These are phyloP conservation scores for Exserohilum turcica DNA, from an alignment of 2,329 filamentous ascomycete species.

Conservation along the genomic window DNA sequence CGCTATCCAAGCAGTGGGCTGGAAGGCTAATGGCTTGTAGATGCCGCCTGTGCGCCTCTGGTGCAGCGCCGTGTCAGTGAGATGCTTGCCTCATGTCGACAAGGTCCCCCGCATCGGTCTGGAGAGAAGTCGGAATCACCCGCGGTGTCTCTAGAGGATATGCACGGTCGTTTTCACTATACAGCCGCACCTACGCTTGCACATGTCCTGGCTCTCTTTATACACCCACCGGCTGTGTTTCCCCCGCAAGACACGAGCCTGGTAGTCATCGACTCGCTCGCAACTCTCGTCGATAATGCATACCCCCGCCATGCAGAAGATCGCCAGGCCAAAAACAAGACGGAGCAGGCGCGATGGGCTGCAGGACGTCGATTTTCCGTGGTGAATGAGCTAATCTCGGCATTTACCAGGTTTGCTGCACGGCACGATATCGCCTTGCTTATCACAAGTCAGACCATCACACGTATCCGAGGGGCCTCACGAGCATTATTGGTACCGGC, in stretches of 20 bases:
- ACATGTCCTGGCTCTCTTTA: conserved; percentile 73
- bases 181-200: conserved; percentile 64
- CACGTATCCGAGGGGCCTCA: conserved; percentile 71
- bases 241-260: conserved; percentile 68
- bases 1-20: conserved; percentile 10
- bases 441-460: conserved; percentile 78
- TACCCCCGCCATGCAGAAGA: conserved; percentile 65
- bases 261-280: conserved; percentile 78
- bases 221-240: conserved; percentile 67
- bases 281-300: conserved; percentile 74
- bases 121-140: conserved; percentile 16
- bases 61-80: conserved; percentile 55
- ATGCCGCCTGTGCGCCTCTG: conserved; percentile 59
- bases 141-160: conserved; percentile 30
- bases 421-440: conserved; percentile 74
- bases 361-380: conserved; percentile 62
- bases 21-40: conserved; percentile 38
- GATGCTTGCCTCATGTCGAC: conserved; percentile 45
- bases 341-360: conserved; percentile 55
- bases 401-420: conserved; percentile 73
- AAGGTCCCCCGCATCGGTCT: conserved; percentile 3
- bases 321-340: conserved; percentile 52
- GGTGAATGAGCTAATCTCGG: conserved; percentile 66
- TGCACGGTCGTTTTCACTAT: conserved; percentile 65
- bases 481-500: conserved; percentile 75